These are phyloP conservation scores for Flaveria bidentis DNA, from an alignment of 129 eudicot genomes.

Conservation along the genomic window DNA sequence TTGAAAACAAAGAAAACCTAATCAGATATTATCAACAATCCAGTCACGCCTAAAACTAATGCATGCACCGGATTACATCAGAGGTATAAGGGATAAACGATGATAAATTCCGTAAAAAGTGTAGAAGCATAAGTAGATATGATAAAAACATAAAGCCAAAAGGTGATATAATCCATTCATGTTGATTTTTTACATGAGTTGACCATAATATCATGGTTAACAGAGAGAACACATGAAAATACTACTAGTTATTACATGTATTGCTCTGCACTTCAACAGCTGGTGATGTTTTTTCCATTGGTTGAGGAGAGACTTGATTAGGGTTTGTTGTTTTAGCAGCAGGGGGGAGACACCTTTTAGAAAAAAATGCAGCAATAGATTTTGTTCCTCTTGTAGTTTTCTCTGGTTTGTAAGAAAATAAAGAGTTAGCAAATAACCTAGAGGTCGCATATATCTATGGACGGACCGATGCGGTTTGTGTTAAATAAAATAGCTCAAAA, in stretches of 20 bases:
- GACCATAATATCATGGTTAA: conserved; percentile 1
- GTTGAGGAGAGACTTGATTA: conserved; percentile 51
- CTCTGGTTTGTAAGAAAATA: conserved; percentile 34
- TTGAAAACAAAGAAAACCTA: no score
- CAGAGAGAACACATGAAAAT: not conserved
- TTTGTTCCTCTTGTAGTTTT: conserved; percentile 34
- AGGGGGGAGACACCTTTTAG: conserved; percentile 74
- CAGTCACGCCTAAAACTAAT: not conserved
- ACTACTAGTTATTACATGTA: conserved; percentile 23
- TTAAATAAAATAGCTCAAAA: not conserved
- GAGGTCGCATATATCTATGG: not conserved
- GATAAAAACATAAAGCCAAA: not conserved
- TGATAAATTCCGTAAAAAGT: not conserved
- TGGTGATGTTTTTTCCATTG: conserved; percentile 39
- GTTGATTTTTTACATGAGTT: not conserved
- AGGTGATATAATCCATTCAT: not conserved
- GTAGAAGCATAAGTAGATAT: not conserved
- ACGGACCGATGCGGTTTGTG: not conserved
- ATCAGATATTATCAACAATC: not conserved
- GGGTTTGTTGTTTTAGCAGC: conserved; percentile 43
- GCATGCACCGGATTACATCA: not conserved
- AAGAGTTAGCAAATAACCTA: not conserved
- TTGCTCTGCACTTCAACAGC: conserved; percentile 32
- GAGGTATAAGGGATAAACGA: no score
- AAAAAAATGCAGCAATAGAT: conserved; percentile 73